Base-by-base conservation (phyloP, 768 basidiomycete species). In the Trametes gibbosa region DNA sequence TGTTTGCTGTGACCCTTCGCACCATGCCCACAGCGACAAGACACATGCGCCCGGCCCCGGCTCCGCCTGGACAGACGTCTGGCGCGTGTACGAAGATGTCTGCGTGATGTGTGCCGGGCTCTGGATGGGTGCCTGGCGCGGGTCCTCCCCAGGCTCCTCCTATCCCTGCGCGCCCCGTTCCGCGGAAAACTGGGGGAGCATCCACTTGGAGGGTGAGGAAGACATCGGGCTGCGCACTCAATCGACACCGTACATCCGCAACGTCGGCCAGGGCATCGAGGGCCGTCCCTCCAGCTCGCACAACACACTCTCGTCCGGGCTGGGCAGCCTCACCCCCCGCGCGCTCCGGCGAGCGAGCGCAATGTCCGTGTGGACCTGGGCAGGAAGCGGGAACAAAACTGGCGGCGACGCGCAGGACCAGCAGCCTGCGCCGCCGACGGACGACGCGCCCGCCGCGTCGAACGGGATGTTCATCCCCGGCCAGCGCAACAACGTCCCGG, bases 11-110 rank as follows among this genome's bases (percentile, higher is more conserved):
- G 63, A 63, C 39, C 62, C 65, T 5, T 63, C 68, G 16, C 49
- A 43, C 45, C 29, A 32, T 45, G 54, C 25, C 50, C 42, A 29
- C 29, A 10, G 29, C 29, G 51, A 47, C 25, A 60, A 56, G 39
- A 35, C 57, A 7, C 61, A 62, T 21, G 24, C 35, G 5, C 29
- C 29, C 35, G 51, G 47, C 25, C 59, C 76, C 9, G 67, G 80
- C 19, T 76, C 82, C 3, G 64, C 77, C 2, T 90, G 88, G 87
- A 79, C 84, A 14, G 91, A 92, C 61, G 81, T 82, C 8, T 92
- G 90, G 89, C 81, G 83, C 24, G 76, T 92, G 13, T 94, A 93
- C 65, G 91, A 94, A 72, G 92, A 93, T 59, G 86, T 88, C 21
- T 93, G 92, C 61, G 76, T 92, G 40, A 77, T 91, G 45, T 92